These are phyloP conservation scores for Pyricularia grisea DNA, from an alignment of 2,329 filamentous ascomycete genomes.

Conservation along the genomic window DNA sequence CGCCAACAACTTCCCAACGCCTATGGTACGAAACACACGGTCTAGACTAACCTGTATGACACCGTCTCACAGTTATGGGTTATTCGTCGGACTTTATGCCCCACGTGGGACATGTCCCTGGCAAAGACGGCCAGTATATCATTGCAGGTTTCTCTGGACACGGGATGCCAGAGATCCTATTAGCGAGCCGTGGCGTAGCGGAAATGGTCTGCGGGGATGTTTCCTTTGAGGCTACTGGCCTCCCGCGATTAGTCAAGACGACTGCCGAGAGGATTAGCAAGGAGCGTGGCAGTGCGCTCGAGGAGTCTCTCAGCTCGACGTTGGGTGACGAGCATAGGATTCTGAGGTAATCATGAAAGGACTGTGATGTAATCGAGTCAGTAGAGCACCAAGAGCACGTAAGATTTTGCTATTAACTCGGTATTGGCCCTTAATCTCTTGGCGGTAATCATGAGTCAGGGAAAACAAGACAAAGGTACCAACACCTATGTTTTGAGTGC, in stretches of 20 bases:
- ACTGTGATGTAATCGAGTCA: not conserved
- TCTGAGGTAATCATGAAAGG: not conserved
- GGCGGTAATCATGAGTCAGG: not conserved
- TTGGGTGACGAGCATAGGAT: not conserved
- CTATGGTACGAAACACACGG: not conserved
- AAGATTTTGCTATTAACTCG: not conserved
- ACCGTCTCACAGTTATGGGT: constrained; percentile 26
- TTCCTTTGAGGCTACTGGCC: constrained; percentile 22
- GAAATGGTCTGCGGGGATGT: constrained; percentile 24
- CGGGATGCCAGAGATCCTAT: constrained; percentile 37
- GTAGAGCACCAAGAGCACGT: not conserved
- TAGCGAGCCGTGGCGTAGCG: constrained; percentile 28
- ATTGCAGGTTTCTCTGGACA: constrained; percentile 40
- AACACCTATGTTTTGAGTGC: not conserved
- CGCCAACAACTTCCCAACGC: not conserved
- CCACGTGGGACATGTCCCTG: constrained; percentile 32
- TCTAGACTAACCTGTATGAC: not conserved
- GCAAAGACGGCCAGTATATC: constrained; percentile 28
- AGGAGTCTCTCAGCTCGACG: constrained; percentile 2
- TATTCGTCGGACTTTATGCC: constrained; percentile 31
- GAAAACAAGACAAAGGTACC: not conserved
- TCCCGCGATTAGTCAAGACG: constrained; percentile 26
- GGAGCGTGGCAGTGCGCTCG: constrained; percentile 4
- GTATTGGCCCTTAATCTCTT: not conserved
- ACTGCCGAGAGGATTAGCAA: constrained; percentile 15